Percentiles rank a stretch among this genome's conserved stretches.
Evolutionary conservation across 83 land plant genomes (phyloP).

Genomic region (Isoetes engelmannii): DNA sequence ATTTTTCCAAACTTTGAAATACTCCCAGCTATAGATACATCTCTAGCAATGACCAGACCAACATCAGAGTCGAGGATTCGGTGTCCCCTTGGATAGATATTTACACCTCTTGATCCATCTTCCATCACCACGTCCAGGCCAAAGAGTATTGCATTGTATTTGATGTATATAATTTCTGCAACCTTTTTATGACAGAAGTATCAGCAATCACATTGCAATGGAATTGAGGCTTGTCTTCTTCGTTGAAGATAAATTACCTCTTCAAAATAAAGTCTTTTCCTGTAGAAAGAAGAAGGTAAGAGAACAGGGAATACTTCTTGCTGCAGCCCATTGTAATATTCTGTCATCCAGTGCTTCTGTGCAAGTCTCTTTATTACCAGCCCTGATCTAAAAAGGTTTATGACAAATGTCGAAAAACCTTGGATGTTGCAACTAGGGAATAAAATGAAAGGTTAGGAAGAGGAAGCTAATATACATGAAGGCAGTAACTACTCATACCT

Average conservation of each 20-base stretch:
- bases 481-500: no score
- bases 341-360: slow-evolving; percentile 27
- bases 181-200: slow-evolving; percentile 15
- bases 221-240: neutral
- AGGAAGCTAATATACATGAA: neutral
- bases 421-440: slow-evolving; percentile 35
- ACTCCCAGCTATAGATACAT: slow-evolving; percentile 26
- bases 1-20: slow-evolving; percentile 23
- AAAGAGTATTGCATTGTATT: slow-evolving; percentile 28
- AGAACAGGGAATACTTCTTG: slow-evolving; percentile 44
- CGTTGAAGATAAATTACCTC: slow-evolving; percentile 40
- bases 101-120: slow-evolving; percentile 19
- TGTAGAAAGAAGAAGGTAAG: slow-evolving; percentile 31
- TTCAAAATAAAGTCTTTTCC: slow-evolving; percentile 27
- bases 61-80: slow-evolving; percentile 20
- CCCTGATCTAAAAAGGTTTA: slow-evolving; percentile 38
- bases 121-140: slow-evolving; percentile 31
- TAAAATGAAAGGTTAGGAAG: slow-evolving; percentile 1
- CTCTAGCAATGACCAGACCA: slow-evolving; percentile 38
- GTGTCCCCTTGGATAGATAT: slow-evolving; percentile 32
- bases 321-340: slow-evolving; percentile 34
- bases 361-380: slow-evolving; percentile 13
- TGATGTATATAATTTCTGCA: slow-evolving; percentile 32
- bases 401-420: slow-evolving; percentile 36
- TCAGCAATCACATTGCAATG: neutral